Percentiles rank a stretch among this genome's conserved stretches.
These are phyloP conservation scores for Pseudogymnoascus sp. DNA, from an alignment of 2,329 filamentous ascomycete species.

Conservation along the genomic window DNA sequence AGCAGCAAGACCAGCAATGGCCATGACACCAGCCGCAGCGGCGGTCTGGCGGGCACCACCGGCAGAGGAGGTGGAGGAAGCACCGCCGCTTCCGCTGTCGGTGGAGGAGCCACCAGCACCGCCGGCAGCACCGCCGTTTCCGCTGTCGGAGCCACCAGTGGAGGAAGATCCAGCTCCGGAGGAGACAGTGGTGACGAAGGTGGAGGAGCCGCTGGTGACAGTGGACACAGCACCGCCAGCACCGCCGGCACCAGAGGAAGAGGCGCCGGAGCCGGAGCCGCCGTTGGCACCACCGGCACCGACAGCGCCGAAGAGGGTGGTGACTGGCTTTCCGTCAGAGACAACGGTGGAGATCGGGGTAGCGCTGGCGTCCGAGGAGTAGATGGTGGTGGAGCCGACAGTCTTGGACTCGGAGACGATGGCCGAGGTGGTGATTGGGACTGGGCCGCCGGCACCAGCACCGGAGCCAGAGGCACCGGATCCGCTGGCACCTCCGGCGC, in stretches of 20 bases:
- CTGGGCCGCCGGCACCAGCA: background rate
- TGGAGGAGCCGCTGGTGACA: slow-evolving; percentile 19
- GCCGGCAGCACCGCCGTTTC: slow-evolving; percentile 10
- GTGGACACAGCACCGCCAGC: slow-evolving; percentile 20
- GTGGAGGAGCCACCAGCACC: slow-evolving; percentile 14
- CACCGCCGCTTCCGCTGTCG: slow-evolving; percentile 6
- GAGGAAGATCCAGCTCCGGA: slow-evolving; percentile 7
- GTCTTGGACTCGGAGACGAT: slow-evolving; percentile 8
- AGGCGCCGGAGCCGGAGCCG: background rate
- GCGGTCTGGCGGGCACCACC: slow-evolving; percentile 5
- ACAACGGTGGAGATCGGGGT: background rate
- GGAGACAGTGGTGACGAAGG: slow-evolving; percentile 19
- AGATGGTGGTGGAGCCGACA: slow-evolving; percentile 12
- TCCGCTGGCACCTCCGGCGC: background rate
- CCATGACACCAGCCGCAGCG: slow-evolving; percentile 7
- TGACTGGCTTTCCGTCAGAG: background rate
- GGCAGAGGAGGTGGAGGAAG: slow-evolving; percentile 12
- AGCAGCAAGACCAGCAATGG: slow-evolving; percentile 6
- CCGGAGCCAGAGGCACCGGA: background rate
- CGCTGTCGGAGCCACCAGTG: background rate
- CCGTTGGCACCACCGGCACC: background rate
- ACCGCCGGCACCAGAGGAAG: background rate
- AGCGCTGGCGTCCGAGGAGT: background rate
- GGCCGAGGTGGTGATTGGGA: slow-evolving; percentile 4
- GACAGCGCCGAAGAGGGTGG: background rate